Evolutionary conservation across 805 yeast genomes (phyloP), one percentile per base, ranked within the genome.

Genomic region (Cephaloascus albidus): DNA sequence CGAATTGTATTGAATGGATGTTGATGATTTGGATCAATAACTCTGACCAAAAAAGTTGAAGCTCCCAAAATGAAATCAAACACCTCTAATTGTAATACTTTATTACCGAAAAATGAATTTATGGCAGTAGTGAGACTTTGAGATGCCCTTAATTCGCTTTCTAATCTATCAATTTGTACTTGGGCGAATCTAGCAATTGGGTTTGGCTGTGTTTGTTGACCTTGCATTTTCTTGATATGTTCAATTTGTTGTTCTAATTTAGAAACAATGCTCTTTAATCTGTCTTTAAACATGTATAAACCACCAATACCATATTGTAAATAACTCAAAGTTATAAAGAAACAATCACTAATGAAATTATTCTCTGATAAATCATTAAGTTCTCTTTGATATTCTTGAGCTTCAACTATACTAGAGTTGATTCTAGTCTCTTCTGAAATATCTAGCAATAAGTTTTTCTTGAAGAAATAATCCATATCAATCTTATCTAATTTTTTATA

Each of bases 301-400:
- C 97, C 97, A 18, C 95, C 95, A 33, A 86, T 64, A 34, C 97
- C 98, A 60, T 84, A 93, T 48, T 90, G 89, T 37, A 86, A 59
- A 55, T 82, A 88, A 0, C 95, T 78, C 38, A 83, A 65, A 4
- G 89, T 77, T 40, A 93, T 56, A 52, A 72, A 93, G 58, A 88
- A 93, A 51, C 95, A 82, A 47, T 90, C 93, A 6, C 96, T 79
- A n/a, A 93, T 86, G 55, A 93, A 93, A 51, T 93, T 90, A 31
- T 26, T 53, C 45, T 20, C 71, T 55, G 44, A 58, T n/a, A 57
- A 53, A 10, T 64, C 55, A 33, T 60, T 61, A 30, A 61, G 55
- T 2, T 59, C 49, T 4, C 68, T 59, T 50, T 74, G 76, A 49
- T 73, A 77, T 37, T 74, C 77, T 37, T 70, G 70, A 3, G 86